These are phyloP conservation scores for Venturia effusa DNA, from an alignment of 2,329 filamentous ascomycete species.

Conservation along the genomic window DNA sequence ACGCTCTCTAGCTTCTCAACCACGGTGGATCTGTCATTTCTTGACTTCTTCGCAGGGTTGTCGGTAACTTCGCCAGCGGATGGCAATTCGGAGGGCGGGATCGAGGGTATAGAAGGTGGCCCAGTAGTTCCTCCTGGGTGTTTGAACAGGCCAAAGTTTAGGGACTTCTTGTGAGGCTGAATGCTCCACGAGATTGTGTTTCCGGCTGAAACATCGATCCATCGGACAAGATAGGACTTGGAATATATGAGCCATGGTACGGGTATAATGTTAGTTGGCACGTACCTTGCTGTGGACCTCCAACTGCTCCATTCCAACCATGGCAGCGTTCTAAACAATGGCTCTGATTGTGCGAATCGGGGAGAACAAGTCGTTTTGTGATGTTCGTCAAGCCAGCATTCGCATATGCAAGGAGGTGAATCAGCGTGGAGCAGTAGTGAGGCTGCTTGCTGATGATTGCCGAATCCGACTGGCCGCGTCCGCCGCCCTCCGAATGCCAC, in stretches of 20 bases:
- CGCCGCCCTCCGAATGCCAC: background rate
- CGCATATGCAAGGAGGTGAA: background rate
- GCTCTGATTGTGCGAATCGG: background rate
- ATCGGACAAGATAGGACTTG: slow-evolving; percentile 94
- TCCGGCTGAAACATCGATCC: slow-evolving; percentile 82
- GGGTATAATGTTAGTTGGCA: background rate
- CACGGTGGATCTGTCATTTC: slow-evolving; percentile 61
- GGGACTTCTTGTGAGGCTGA: slow-evolving; percentile 94
- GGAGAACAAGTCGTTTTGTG: background rate
- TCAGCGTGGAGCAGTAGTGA: background rate
- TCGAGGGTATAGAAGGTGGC: slow-evolving; percentile 25
- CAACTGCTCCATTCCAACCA: slow-evolving; percentile 93
- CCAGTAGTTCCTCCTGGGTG: slow-evolving; percentile 65
- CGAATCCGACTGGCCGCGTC: background rate
- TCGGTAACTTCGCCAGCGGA: slow-evolving; percentile 36
- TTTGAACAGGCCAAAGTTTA: slow-evolving; percentile 97
- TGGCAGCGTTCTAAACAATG: slow-evolving; percentile 25
- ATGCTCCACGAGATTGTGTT: slow-evolving; percentile 97
- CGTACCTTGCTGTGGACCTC: slow-evolving; percentile 93
- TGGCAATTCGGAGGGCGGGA: slow-evolving; percentile 27
- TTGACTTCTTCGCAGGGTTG: slow-evolving; percentile 37
- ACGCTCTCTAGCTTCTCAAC: slow-evolving; percentile 52
- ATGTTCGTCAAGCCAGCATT: background rate
- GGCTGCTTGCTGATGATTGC: background rate
- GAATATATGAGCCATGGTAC: background rate